Base-by-base conservation (phyloP, 495 filamentous ascomycete genomes). In the Delitschia confertaspora region DNA sequence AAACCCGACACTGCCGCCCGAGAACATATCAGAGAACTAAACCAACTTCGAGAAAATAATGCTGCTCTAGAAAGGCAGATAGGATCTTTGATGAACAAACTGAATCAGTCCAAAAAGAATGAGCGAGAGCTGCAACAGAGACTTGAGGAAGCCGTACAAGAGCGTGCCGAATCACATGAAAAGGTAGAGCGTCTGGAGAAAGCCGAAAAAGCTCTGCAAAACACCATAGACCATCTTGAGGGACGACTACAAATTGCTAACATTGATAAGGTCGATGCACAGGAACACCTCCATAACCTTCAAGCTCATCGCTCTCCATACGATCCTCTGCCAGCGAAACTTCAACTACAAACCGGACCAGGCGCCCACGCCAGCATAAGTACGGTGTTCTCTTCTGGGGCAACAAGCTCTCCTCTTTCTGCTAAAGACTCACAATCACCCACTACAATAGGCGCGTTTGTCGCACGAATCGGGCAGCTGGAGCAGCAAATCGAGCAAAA, bases 401-500 rank as follows among this genome's bases (percentile, higher is more conserved):
- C 8, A 30, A 8, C 13, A 30, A 8, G 37, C 10, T 49, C 40
- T 5, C 39, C 51, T 7, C n/a, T n/a, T 39, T 19, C 11, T 38
- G 34, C 33, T 27, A 49, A 39, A 18, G 51, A 49, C 6, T 38
- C 38, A 1, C 29, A 49, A 19, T 37, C 45, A 11, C 39, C 44
- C 2, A 49, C 32, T 13, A 48, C 44, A 23, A 22, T 54, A 2
- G 26, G 38, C 24, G 51, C 51, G 18, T 53, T 53, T 29, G 47
- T 53, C 20, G 18, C 49, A 2, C 49, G 53, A 35, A 57, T 57
- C 29, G 53, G 53, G 37, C 33, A 39, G 19, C 49, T 57, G 3
- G 44, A 57, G 16, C 39, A 57, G 11, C 44, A 57, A 25, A 38
- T 53, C n/a, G 44, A 45, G 26, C 38, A 57, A 26, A 49, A 50